phyloP scores from a whole-genome alignment of 2,329 filamentous ascomycete species.

The Remersonia thermophila region DNA sequence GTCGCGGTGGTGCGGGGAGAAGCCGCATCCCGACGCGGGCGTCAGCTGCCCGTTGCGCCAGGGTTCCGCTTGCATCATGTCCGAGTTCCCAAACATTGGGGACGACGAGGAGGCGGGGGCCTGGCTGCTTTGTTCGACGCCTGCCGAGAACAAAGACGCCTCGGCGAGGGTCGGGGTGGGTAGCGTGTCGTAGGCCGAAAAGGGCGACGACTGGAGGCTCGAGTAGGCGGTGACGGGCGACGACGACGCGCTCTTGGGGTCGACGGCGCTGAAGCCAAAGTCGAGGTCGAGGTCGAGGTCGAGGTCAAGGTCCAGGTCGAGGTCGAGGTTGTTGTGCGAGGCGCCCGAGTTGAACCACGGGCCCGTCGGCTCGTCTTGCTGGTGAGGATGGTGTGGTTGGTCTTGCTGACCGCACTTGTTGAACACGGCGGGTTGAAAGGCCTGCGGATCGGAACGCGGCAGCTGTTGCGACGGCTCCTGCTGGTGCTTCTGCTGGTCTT shows the following conservation, averaged over 20 bases:
- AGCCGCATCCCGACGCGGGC: conserved; percentile 25
- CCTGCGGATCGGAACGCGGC: too few species aligned
- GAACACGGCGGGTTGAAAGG: too few species aligned
- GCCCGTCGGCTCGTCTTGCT: conserved; percentile 4
- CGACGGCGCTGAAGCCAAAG: conserved; percentile 9
- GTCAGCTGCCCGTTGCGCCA: conserved; percentile 29
- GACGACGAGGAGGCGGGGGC: conserved; percentile 18
- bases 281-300: conserved; percentile 16
- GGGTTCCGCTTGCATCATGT: conserved; percentile 28
- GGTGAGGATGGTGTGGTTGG: conserved; percentile 13
- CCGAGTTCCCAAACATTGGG: conserved; percentile 15
- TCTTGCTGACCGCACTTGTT: conserved; percentile 18
- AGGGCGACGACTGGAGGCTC: conserved; percentile 12
- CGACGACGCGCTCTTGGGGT: conserved; percentile 17
- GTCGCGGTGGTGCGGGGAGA: conserved; percentile 41
- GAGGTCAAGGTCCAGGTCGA: conserved; percentile 11
- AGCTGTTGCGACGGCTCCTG: too few species aligned
- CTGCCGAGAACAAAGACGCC: conserved; percentile 15
- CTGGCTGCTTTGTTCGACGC: conserved; percentile 9
- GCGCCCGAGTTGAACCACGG: conserved; percentile 6
- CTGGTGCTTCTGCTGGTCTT: too few species aligned
- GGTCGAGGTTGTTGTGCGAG: conserved; percentile 15
- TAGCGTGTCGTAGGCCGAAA: conserved; percentile 24
- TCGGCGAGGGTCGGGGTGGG: conserved; percentile 18
- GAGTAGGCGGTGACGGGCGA: conserved; percentile 21